Percentiles rank a stretch among this genome's conserved stretches.
These are phyloP conservation scores for Eucalyptus brandiana DNA, from an alignment of 345 rosid genomes.

Conservation along the genomic window DNA sequence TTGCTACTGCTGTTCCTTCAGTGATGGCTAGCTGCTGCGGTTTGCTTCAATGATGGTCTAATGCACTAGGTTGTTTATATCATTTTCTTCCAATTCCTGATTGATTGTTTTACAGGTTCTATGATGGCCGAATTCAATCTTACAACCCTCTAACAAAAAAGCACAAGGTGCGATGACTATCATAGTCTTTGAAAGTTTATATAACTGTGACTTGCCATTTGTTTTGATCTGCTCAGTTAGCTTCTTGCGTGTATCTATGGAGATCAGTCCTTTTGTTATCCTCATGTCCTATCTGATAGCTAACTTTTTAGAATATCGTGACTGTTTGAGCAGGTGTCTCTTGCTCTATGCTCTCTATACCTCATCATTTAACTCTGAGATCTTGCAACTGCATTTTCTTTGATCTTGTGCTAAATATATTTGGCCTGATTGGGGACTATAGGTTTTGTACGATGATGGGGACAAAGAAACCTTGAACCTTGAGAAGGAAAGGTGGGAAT, in stretches of 20 bases:
- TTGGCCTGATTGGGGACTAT: neutral
- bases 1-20: neutral
- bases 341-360: neutral
- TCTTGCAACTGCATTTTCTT: neutral
- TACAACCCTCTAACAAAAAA: neutral
- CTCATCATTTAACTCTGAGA: neutral
- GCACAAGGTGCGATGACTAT: neutral
- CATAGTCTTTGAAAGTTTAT: accelerated
- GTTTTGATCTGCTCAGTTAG: neutral
- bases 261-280: neutral
- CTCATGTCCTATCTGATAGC: neutral
- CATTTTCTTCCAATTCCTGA: neutral
- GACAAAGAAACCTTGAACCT: neutral
- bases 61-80: neutral
- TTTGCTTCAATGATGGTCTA: too few species aligned
- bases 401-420: neutral
- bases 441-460: neutral
- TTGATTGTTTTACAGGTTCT: neutral
- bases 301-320: accelerated
- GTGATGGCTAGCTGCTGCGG: accelerated
- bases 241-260: neutral
- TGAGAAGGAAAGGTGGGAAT: neutral
- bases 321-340: accelerated
- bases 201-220: neutral
- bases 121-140: neutral